These are phyloP conservation scores for Talaromyces pinophilus DNA, from an alignment of 2,329 filamentous ascomycete species.

Conservation along the genomic window DNA sequence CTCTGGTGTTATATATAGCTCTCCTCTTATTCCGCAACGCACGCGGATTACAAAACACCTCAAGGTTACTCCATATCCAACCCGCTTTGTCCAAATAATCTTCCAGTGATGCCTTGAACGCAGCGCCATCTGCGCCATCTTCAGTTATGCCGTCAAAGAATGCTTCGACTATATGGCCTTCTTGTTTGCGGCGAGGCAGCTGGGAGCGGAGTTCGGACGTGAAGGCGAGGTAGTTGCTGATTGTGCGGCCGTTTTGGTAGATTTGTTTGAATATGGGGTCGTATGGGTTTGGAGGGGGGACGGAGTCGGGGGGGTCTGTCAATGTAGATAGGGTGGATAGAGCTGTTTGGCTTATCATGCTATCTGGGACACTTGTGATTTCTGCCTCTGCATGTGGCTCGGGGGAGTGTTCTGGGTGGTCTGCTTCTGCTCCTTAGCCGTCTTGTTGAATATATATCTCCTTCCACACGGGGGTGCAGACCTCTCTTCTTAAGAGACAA, in stretches of 20 bases:
- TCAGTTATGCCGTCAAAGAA: constrained; percentile 36
- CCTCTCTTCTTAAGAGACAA: constrained; percentile 9
- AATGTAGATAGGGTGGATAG: background rate
- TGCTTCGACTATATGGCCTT: constrained; percentile 30
- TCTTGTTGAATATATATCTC: background rate
- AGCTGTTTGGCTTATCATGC: background rate
- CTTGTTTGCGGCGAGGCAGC: constrained; percentile 26
- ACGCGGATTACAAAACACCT: constrained; percentile 16
- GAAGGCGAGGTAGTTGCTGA: constrained; percentile 33
- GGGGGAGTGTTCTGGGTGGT: background rate
- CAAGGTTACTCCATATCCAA: constrained; percentile 33
- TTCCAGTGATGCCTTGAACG: constrained; percentile 27
- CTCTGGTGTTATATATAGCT: constrained; percentile 6
- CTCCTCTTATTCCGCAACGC: constrained; percentile 6
- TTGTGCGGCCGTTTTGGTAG: constrained; percentile 28
- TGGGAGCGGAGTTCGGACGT: constrained; percentile 27
- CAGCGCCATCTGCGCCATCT: constrained; percentile 19
- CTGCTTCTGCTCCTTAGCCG: background rate
- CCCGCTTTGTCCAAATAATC: constrained; percentile 29
- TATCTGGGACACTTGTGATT: background rate
- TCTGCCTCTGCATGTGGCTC: background rate
- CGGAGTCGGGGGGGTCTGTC: background rate
- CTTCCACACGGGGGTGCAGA: background rate
- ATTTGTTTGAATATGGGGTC: constrained; percentile 21
- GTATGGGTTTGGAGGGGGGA: constrained; percentile 1